Percentiles rank a stretch among this genome's conserved stretches.
Conservation (phyloP, 345 rosid genomes). For the Hirschfeldia incana region DNA sequence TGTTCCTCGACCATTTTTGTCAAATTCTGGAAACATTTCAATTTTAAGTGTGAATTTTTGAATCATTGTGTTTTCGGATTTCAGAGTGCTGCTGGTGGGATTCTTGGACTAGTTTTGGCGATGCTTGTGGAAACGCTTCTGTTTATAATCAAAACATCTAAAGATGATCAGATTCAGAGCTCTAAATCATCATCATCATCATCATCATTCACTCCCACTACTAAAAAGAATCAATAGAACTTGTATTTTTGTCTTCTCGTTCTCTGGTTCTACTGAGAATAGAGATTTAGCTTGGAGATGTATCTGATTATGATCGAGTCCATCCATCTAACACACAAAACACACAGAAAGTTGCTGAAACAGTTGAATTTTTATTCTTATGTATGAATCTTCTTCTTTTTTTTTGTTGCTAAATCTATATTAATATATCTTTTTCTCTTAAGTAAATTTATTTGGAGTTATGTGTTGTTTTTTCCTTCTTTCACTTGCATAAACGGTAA, state of each 20-base stretch:
- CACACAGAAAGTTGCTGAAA: neutral
- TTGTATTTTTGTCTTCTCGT: neutral
- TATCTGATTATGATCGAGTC: neutral
- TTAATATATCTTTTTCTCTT: neutral
- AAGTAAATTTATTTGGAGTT: neutral
- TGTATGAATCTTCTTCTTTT: neutral
- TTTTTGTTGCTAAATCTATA: neutral
- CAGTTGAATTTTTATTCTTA: neutral
- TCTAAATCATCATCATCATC: slow-evolving; percentile 16
- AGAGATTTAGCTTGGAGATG: slow-evolving; percentile 5
- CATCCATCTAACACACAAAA: neutral
- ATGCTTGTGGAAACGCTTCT: slow-evolving; percentile 94
- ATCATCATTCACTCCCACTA: slow-evolving; percentile 39
- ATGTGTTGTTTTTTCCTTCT: neutral
- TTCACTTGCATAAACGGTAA: neutral
- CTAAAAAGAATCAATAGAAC: slow-evolving; percentile 71
- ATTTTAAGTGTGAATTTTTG: neutral
- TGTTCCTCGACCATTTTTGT: neutral
- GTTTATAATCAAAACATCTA: slow-evolving; percentile 74
- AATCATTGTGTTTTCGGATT: neutral
- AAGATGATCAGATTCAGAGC: slow-evolving; percentile 43
- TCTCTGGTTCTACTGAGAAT: neutral
- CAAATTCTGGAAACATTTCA: neutral
- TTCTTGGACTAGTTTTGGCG: slow-evolving; percentile 79
- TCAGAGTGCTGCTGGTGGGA: slow-evolving; percentile 95